Conservation (phyloP, 495 filamentous ascomycete genomes). For the Hyaloscypha hepaticicola region DNA sequence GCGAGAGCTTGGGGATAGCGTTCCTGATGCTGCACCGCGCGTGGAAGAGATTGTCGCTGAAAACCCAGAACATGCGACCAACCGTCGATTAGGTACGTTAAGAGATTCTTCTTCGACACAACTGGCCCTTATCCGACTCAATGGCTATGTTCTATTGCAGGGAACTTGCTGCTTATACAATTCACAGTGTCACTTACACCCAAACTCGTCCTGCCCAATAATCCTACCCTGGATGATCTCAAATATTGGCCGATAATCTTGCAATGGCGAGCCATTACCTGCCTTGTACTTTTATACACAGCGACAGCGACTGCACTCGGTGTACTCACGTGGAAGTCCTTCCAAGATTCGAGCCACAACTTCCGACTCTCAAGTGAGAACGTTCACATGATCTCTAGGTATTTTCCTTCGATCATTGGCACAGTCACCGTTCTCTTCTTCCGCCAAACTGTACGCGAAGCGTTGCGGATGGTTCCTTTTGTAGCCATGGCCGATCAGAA, state of each 20-base stretch:
- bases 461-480: constrained; percentile 8
- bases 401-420: constrained; percentile 12
- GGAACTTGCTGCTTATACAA: neutral
- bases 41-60: constrained; percentile 1
- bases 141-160: neutral
- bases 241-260: constrained; percentile 9
- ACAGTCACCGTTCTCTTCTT: constrained; percentile 8
- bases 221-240: neutral
- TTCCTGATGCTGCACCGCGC: constrained; percentile 7
- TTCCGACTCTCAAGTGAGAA: constrained; percentile 6
- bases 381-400: constrained; percentile 8
- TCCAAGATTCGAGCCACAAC: constrained; percentile 4
- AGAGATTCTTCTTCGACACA: neutral
- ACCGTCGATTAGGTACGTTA: constrained; percentile 4
- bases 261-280: constrained; percentile 7
- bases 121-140: neutral
- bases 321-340: constrained; percentile 7
- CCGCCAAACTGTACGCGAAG: neutral
- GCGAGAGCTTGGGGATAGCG: neutral
- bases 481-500: constrained; percentile 2
- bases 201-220: neutral
- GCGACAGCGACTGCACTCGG: constrained; percentile 5
- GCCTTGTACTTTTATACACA: constrained; percentile 3
- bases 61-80: constrained; percentile 5
- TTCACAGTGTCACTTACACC: constrained; percentile 3